Evolutionary conservation across 371 early-diverging fungal genomes (phyloP).

Genomic region (Coemansia sp.): DNA sequence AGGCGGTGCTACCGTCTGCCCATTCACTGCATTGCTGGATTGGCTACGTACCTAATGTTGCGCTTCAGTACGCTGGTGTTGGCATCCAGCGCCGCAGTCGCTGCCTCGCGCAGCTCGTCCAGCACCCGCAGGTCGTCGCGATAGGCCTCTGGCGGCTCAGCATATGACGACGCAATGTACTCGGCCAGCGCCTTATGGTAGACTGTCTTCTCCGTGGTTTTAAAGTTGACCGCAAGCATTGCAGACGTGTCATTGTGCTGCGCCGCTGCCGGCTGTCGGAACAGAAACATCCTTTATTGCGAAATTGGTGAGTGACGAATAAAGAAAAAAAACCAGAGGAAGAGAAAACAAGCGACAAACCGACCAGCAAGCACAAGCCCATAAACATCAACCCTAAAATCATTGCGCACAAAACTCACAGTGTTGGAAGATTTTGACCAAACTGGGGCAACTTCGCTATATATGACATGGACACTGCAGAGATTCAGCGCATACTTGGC

Average conservation of each 20-base stretch:
- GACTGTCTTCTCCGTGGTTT: slow-evolving; percentile 34
- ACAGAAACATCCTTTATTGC: slow-evolving; percentile 23
- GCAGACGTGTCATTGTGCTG: slow-evolving; percentile 34
- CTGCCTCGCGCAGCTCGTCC: slow-evolving; percentile 74
- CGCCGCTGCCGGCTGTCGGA: slow-evolving; percentile 17
- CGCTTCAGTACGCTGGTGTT: slow-evolving; percentile 69
- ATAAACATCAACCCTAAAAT: too few species aligned
- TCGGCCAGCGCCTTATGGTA: slow-evolving; percentile 54
- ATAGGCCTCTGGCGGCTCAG: slow-evolving; percentile 82
- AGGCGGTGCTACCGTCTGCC: too few species aligned
- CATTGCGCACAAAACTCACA: neutral
- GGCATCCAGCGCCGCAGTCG: slow-evolving; percentile 64
- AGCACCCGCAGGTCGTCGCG: slow-evolving; percentile 82
- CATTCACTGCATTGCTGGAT: too few species aligned
- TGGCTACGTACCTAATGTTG: slow-evolving; percentile 61
- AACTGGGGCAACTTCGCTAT: neutral
- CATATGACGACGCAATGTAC: slow-evolving; percentile 72
- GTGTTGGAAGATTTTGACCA: neutral
- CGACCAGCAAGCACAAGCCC: neutral
- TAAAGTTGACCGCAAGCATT: slow-evolving; percentile 35
- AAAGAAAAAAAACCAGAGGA: neutral
- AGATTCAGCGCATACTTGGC: slow-evolving; percentile 81
- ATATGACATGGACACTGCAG: slow-evolving; percentile 47
- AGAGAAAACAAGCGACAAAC: neutral
- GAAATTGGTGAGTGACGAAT: neutral